Percentiles rank a stretch among this genome's conserved stretches.
Conservation (phyloP, 1,284 basidiomycete genomes). For the Moesziomyces sp. region DNA sequence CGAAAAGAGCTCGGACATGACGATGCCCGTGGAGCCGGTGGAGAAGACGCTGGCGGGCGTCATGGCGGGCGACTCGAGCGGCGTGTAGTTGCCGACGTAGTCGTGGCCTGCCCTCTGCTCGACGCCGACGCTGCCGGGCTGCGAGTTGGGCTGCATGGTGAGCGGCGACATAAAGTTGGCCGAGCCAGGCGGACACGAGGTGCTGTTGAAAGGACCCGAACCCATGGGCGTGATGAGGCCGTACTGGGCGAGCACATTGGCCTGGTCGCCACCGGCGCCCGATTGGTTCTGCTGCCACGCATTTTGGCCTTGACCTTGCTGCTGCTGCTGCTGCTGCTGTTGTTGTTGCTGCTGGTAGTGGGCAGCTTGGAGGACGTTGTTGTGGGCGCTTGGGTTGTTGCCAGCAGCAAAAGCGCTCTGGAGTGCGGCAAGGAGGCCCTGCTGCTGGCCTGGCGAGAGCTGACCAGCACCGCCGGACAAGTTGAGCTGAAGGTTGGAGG, state of each 20-base stretch:
- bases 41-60: slow-evolving; percentile 67
- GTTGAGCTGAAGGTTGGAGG: slow-evolving; percentile 25
- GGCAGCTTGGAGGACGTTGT: slow-evolving; percentile 36
- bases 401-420: slow-evolving; percentile 45
- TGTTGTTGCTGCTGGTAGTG: slow-evolving; percentile 30
- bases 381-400: slow-evolving; percentile 39
- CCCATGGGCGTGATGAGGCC: slow-evolving; percentile 59
- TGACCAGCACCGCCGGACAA: slow-evolving; percentile 21
- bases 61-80: slow-evolving; percentile 60
- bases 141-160: slow-evolving; percentile 54
- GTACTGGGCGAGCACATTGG: slow-evolving; percentile 53
- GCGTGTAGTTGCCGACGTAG: slow-evolving; percentile 45
- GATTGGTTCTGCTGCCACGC: slow-evolving; percentile 20
- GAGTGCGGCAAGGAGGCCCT: slow-evolving; percentile 36
- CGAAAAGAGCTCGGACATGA: slow-evolving; percentile 72
- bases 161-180: slow-evolving; percentile 58
- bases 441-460: slow-evolving; percentile 43
- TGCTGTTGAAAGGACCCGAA: slow-evolving; percentile 53
- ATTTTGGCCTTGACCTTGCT: slow-evolving; percentile 5
- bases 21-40: slow-evolving; percentile 63
- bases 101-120: slow-evolving; percentile 34
- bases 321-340: slow-evolving; percentile 9
- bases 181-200: slow-evolving; percentile 26
- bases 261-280: slow-evolving; percentile 11
- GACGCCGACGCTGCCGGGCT: slow-evolving; percentile 29